A percentile compares a stretch with the other conserved stretches of the same genome.
Evolutionary conservation across 257 asterid species (phyloP).

Genomic region (Rehmannia glutinosa): DNA sequence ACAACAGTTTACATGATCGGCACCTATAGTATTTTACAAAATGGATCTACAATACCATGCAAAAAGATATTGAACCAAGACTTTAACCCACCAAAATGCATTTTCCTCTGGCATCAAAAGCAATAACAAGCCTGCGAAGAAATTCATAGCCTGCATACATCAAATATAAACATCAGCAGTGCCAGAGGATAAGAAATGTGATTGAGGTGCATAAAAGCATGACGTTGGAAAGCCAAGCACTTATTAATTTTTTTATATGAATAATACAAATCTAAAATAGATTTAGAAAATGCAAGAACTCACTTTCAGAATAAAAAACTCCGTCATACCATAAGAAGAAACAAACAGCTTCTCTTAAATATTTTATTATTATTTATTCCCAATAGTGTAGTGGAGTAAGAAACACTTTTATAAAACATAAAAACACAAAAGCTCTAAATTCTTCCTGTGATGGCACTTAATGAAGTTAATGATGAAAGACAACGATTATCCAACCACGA

Average conservation of each 20-base stretch:
- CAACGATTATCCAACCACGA: no score
- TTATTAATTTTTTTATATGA: neutral
- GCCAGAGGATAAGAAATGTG: neutral
- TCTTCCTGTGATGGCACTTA: neutral
- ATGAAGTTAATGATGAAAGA: no score
- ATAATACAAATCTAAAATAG: no score
- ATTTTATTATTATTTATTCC: neutral
- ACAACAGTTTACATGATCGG: constrained; percentile 3
- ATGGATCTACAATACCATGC: constrained; percentile 8
- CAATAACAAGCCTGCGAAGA: constrained; percentile 83
- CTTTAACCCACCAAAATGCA: constrained; percentile 78
- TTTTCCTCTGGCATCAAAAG: constrained; percentile 95
- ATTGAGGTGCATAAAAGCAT: neutral
- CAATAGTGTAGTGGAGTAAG: neutral
- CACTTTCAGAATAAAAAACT: no score
- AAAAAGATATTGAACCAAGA: constrained; percentile 14
- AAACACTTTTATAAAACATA: neutral
- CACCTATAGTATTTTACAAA: neutral
- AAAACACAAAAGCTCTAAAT: neutral
- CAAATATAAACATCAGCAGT: constrained; percentile 21
- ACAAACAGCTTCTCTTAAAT: neutral
- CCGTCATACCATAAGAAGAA: no score
- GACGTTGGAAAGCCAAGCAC: neutral
- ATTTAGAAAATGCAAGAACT: no score
- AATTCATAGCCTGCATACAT: constrained; percentile 88